These are phyloP conservation scores for Amphicarpaea edgeworthii DNA, from an alignment of 306 rosid genomes.

Conservation along the genomic window DNA sequence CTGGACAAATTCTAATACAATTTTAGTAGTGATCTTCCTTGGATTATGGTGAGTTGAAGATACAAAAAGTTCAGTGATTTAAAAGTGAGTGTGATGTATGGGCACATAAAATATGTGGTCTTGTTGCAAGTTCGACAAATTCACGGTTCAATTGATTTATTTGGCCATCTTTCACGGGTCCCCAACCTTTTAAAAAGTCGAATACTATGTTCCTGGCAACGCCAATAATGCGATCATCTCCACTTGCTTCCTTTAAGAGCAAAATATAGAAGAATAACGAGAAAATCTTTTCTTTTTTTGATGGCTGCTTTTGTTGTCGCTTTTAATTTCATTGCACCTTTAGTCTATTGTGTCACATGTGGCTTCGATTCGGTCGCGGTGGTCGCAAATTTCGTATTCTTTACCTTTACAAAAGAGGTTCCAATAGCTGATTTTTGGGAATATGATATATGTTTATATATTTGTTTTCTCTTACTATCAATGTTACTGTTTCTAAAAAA, in stretches of 20 bases:
- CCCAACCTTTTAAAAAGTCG: slow-evolving; percentile 1
- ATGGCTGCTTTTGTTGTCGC: slow-evolving; percentile 10
- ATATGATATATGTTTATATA: too few relatives aligned
- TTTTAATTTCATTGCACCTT: background rate
- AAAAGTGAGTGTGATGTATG: too few relatives aligned
- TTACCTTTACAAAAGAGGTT: background rate
- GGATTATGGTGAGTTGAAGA: background rate
- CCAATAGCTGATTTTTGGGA: too few relatives aligned
- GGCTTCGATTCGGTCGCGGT: too few relatives aligned
- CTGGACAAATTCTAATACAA: too few relatives aligned
- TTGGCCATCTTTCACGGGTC: background rate
- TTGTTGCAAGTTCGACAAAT: background rate
- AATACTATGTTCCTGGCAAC: background rate
- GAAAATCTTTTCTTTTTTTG: background rate
- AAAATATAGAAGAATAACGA: background rate
- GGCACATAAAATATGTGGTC: background rate
- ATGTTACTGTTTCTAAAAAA: too few relatives aligned
- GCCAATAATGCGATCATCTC: background rate
- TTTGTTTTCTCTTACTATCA: too few relatives aligned
- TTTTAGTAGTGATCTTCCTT: background rate
- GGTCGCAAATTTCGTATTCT: too few relatives aligned
- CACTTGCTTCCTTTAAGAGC: background rate
- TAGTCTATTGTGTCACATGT: too few relatives aligned
- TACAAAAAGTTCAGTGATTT: too few relatives aligned
- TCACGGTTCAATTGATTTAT: background rate